A percentile compares a stretch with the other conserved stretches of the same genome.
Evolutionary conservation across 2,329 filamentous ascomycete genomes (phyloP).

Genomic region (Clarireedia homoeocarpa): DNA sequence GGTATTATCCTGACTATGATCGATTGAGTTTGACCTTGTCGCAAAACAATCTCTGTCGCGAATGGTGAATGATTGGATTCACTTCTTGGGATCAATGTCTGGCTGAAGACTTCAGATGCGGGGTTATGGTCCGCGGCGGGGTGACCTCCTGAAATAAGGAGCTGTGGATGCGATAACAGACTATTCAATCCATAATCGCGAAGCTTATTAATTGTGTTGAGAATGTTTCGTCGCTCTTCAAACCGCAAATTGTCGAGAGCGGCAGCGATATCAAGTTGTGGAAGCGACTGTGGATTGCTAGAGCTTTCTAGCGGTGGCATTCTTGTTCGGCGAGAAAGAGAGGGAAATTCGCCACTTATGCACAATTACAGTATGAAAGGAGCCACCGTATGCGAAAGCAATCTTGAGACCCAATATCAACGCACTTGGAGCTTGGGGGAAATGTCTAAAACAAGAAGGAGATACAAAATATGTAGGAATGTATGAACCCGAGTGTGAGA

Average conservation of each 20-base stretch:
- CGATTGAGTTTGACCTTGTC: neutral
- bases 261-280: too few species aligned
- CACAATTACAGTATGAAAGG: too few species aligned
- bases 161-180: neutral
- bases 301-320: too few species aligned
- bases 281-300: too few species aligned
- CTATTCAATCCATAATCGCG: neutral
- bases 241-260: neutral
- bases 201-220: conserved; percentile 36
- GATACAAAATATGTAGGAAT: too few species aligned
- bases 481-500: too few species aligned
- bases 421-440: too few species aligned
- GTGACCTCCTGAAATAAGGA: conserved; percentile 1
- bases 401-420: too few species aligned
- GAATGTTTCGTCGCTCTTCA: neutral
- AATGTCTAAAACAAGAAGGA: too few species aligned
- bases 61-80: neutral
- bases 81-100: neutral
- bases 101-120: neutral
- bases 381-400: too few species aligned
- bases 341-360: too few species aligned
- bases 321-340: too few species aligned
- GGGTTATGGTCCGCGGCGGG: neutral
- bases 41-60: conserved; percentile 5
- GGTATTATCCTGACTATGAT: conserved; percentile 4